Conservation (phyloP, 2,329 filamentous ascomycete genomes). For the Fusarium nematophilum region DNA sequence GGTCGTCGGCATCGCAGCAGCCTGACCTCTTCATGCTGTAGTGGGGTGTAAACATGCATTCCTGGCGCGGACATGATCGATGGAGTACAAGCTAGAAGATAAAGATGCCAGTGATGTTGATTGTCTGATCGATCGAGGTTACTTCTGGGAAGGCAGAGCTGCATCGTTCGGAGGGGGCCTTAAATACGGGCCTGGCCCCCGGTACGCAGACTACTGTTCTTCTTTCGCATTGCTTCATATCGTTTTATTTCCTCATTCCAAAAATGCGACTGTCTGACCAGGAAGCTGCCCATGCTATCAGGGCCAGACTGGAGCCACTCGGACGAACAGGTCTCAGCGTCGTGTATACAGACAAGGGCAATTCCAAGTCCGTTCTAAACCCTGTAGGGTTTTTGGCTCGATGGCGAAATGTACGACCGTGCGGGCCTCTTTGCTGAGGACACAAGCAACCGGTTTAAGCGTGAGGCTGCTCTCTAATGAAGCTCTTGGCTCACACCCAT, state of each 20-base stretch:
- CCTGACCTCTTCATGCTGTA: not conserved
- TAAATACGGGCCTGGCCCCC: no score
- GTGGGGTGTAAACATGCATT: not conserved
- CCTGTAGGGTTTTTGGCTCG: constrained; percentile 7
- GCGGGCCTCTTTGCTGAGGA: constrained; percentile 7
- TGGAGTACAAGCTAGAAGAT: not conserved
- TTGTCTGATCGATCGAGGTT: not conserved
- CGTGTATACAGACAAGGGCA: constrained; percentile 5
- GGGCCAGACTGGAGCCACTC: constrained; percentile 9
- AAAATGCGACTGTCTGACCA: constrained; percentile 5
- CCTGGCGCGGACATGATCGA: not conserved
- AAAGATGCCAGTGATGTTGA: not conserved
- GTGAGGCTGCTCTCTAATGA: constrained; percentile 9
- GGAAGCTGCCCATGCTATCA: constrained; percentile 9
- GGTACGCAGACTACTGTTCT: no score
- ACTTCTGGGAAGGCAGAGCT: not conserved
- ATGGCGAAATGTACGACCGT: constrained; percentile 10
- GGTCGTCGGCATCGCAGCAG: not conserved
- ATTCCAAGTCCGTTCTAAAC: not conserved
- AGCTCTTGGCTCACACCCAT: not conserved
- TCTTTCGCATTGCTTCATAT: no score
- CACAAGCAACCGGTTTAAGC: constrained; percentile 1
- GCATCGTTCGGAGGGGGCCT: not conserved
- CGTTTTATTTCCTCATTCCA: no score
- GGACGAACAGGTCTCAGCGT: constrained; percentile 14